Percentiles rank a stretch among this genome's conserved stretches.
These are phyloP conservation scores for Solanum etuberosum DNA, from an alignment of 257 asterid genomes.

Conservation along the genomic window DNA sequence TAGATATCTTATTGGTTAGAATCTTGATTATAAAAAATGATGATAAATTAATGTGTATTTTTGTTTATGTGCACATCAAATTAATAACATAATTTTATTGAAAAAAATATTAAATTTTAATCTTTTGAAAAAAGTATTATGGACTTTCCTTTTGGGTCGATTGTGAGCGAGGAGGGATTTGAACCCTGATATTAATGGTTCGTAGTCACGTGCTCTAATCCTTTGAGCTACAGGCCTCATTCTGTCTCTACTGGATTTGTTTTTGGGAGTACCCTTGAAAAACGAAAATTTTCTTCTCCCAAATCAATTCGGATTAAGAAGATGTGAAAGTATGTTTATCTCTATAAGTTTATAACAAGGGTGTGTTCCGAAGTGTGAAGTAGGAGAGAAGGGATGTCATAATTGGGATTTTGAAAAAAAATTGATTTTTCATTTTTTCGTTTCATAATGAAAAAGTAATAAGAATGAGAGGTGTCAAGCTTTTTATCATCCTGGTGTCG, in stretches of 20 bases:
- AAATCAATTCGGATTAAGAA: accelerated
- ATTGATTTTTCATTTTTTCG: no score
- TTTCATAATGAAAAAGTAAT: no score
- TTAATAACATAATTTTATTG: neutral
- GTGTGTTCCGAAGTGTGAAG: no score
- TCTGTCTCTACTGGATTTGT: no score
- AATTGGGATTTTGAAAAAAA: no score
- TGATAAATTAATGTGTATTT: neutral
- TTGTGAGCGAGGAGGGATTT: accelerated
- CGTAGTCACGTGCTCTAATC: accelerated
- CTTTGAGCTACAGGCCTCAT: neutral
- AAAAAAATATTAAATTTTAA: neutral
- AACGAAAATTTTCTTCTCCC: no score
- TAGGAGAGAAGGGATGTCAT: no score
- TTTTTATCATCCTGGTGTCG: no score
- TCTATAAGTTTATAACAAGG: no score
- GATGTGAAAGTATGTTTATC: no score
- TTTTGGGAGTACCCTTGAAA: no score
- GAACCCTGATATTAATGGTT: accelerated
- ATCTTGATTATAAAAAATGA: neutral
- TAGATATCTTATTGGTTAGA: neutral
- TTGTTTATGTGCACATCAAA: neutral
- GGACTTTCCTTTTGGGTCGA: accelerated
- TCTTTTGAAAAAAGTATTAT: neutral
- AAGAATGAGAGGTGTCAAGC: no score